Evolutionary conservation across 768 basidiomycete species (phyloP), one percentile per base, ranked within the genome.

Genomic region (Termitomyces sp.): DNA sequence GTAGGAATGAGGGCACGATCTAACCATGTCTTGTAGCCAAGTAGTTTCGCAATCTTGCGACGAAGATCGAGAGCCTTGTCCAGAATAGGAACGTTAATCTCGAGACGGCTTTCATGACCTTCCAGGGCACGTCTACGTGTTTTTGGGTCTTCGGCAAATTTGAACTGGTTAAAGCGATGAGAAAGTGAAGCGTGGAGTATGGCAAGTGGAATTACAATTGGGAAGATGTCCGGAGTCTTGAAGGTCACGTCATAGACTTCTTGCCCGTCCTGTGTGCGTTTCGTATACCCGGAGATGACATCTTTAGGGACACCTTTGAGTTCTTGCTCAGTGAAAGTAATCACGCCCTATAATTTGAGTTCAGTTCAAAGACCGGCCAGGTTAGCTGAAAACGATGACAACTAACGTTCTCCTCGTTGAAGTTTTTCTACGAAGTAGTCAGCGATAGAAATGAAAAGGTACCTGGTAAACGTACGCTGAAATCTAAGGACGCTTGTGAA

Each of bases 201-300:
- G 49, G 37, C 18, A 54, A 39, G 4, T 9, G 5, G 12, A n/a
- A 72, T 83, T 57, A 89, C 91, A 51, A 93, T 46, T 0, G 91
- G 91, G 73, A 87, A 83, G 64, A 91, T 88, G 65, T 92, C 91
- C 2, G 89, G 89, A 0, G 89, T 89, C 73, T 90, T 92, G 78
- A 81, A 91, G 0, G 91, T 89, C 39, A 90, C 81, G 48, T 88
- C 86, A 70, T 85, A 89, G 11, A 87, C 70, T 55, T 82, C 86
- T 51, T 79, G 78, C 62, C 69, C 77, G 34, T 74, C 83, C 59
- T 86, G 85, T 0, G 77, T 81, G 46, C 82, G 83, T 67, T 87
- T 89, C 30, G 77, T 77, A 68, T 86, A 95, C 7, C 93, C 92
- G 20, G 86, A 87, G 24, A 93, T 67, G 22, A 94, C 90, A 65